Evolutionary conservation across 805 yeast genomes (phyloP), one percentile per base, ranked within the genome.

Genomic region (Metschnikowia similis): DNA sequence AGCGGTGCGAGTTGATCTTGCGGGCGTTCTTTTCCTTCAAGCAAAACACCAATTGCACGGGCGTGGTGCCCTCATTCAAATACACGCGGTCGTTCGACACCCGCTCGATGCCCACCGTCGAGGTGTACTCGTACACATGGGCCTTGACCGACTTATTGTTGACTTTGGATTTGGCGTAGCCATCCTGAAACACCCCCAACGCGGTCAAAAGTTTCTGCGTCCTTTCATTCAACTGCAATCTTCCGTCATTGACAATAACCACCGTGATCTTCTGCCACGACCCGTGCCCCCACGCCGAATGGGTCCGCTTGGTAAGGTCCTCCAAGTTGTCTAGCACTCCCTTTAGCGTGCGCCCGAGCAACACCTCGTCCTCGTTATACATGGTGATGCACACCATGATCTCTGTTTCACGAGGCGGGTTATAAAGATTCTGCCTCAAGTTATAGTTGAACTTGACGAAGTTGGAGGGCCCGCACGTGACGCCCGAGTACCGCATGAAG

Each of bases 401-500:
- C 66, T 94, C 98, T 0, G 97, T 92, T 54, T 78, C 76, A 56
- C 98, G 79, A 1, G 94, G 92, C 35, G 81, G 84, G 38, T 77
- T 70, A 64, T 89, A 92, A 59, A 88, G 82, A 39, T 81, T 78
- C 62, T 90, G 98, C 58, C 99, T 79, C 31, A 92, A 73, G n/a
- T 85, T 83, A 71, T 88, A 94, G 58, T 82, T 80, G 54, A 78
- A 78, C 8, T 58, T 56, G 16, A 67, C 70, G 62, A 87, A 88
- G 48, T 84, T 81, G 9, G 81, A 75, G 0, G 98, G 98, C 55
- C 92, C 95, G 65, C 96, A 86, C 0, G 98, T 92, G 17, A 88
- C 90, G 0, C 97, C 97, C 50, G 94, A 89, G 67, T 91, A 92
- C 65, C 98, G 79, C 92, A 92, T 85, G 60, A 85, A 89, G 32